Base-by-base conservation (phyloP, 2,329 filamentous ascomycete genomes). In the Penicillium sp. region DNA sequence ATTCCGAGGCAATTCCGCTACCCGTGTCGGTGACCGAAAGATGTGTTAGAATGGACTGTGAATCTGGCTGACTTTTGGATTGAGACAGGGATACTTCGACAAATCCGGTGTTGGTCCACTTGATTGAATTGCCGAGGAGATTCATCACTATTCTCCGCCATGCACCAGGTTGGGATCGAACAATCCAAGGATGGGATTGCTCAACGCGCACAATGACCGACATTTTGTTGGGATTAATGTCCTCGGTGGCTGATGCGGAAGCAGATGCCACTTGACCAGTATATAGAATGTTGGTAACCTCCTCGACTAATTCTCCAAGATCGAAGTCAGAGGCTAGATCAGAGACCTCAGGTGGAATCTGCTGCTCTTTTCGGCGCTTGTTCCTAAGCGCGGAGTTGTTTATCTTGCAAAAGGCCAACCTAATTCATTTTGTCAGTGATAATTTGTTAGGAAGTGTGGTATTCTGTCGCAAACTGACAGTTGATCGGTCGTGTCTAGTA, bases 1-100 rank as follows among this genome's bases (percentile, higher is more conserved):
- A 90, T 1, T 87, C 81, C 0, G 80, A 72, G 0, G 79, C 78
- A 21, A 90, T 90, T 0, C 88, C 88, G 25, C 78, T 78, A 1
- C 88, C 88, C 0, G 87, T 86, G 59, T 90, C 88, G 0, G 75
- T 76, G 1, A 90, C 79, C 0, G 76, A 80, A 1, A 83, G 62
- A 29, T 71, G 64, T 1, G 69, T 67, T 19, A 66, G 31, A 1
- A 61, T 51, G 0, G 52, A 47, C 14, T 63, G 64, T 0, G 60
- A 50, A 2, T 60, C 45, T 8, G 50, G 54, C 26, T n/a, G 47
- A 27, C 23, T 59, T 50, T 31, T 60, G 37, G 27, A 54, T 51
- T 37, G 64, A 7, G 60, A 61, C 14, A 76, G 39, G 0, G 62
- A 65, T 3, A 76, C 59, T 45, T 72, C 71, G 27, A 76, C 69